Base-by-base conservation (phyloP, 2,329 filamentous ascomycete genomes). In the Paecilomyces dactylethromorphus region DNA sequence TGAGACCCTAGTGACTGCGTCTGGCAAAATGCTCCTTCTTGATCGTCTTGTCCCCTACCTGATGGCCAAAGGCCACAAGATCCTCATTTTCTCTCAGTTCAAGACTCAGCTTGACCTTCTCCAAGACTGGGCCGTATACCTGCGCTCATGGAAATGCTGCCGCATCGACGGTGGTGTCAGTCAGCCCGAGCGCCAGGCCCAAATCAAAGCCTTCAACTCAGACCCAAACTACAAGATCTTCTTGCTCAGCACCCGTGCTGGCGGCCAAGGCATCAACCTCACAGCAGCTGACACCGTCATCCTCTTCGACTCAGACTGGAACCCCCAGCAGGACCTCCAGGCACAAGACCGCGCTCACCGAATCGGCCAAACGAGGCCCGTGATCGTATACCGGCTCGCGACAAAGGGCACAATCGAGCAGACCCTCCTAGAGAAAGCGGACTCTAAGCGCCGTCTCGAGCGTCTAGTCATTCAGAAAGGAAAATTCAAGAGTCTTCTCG, bases 381-480 rank as follows among this genome's bases (percentile, higher is more conserved):
- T 99, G 0, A 86, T 99, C 21, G 89, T 99, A 0, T 99, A 95
- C 74, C 88, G 94, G 1, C 87, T 99, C 33, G 93, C 94, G 0
- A 99, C 94, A 0, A 92, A 92, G 67, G 90, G 89, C 8, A 97
- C 94, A 0, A 91, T 99, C 0, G 94, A 99, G 71, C 91, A 97
- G 68, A 87, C 87, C 5, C 81, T 97, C 0, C 84, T 97, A 0
- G 84, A 92, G 66, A 92, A 90, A 33, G 94, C 94, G 0, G 92
- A 97, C 66, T 91, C 90, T 1, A 99, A 99, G 74, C 87, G 94
- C 0, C 84, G 92, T 1, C 82, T 99, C 0, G 94, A 99, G 72
- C 96, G 97, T 70, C 81, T 99, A 0, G 91, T 99, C 6, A 99
- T 99, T 68, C 90, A 93, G 61, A 97, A 97, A 72, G 93, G 93